These are phyloP conservation scores for Lactifluus echinatus DNA, from an alignment of 768 basidiomycete genomes.

Conservation along the genomic window DNA sequence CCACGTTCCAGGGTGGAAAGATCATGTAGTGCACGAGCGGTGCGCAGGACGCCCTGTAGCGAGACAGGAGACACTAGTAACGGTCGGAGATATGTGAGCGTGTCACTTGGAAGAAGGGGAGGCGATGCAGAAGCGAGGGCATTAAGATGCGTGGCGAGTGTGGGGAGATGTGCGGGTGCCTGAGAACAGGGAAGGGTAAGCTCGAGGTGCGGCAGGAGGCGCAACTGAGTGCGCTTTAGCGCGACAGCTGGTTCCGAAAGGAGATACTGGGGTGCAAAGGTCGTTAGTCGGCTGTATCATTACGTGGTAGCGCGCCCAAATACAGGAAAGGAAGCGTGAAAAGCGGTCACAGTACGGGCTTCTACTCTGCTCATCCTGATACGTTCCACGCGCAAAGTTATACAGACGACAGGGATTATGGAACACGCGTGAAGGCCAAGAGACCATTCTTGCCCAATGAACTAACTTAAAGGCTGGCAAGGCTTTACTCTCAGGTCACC, in stretches of 20 bases:
- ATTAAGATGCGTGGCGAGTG: constrained; percentile 28
- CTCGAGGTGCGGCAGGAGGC: constrained; percentile 19
- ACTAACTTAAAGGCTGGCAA: not conserved
- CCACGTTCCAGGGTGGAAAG: constrained; percentile 25
- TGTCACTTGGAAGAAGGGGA: constrained; percentile 22
- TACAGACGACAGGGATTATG: too few relatives aligned
- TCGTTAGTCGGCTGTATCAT: not conserved
- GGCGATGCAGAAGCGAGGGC: constrained; percentile 34
- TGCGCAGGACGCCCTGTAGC: constrained; percentile 32
- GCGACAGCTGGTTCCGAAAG: constrained; percentile 16
- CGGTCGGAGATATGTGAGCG: not conserved
- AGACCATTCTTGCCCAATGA: not conserved
- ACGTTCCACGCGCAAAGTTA: not conserved
- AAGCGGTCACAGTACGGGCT: not conserved
- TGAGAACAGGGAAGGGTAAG: constrained; percentile 11
- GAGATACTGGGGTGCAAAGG: constrained; percentile 5
- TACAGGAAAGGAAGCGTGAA: not conserved
- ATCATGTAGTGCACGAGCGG: constrained; percentile 39
- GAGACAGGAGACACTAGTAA: constrained; percentile 9
- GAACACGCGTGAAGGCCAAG: not conserved
- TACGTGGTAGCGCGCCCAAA: not conserved
- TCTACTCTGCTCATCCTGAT: not conserved
- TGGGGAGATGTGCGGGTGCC: constrained; percentile 19
- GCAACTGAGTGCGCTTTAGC: constrained; percentile 27
- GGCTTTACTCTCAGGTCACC: not conserved